Evolutionary conservation across 2,329 filamentous ascomycete species (phyloP).

Genomic region (Aspergillus calidoustus): DNA sequence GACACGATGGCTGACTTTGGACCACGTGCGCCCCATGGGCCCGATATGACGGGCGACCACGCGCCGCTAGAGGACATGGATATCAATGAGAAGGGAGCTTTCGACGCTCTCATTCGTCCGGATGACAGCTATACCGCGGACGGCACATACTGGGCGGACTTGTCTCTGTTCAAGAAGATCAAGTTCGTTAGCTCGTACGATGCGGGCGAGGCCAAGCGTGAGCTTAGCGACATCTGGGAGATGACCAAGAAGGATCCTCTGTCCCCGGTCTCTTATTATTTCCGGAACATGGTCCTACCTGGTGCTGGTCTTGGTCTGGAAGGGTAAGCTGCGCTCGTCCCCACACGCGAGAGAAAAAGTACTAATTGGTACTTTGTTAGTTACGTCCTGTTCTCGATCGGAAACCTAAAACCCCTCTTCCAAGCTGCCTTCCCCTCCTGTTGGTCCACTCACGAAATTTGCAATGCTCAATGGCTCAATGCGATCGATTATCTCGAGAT

Average conservation of each 20-base stretch:
- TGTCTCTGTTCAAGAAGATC: slow-evolving; percentile 71
- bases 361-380: slow-evolving; percentile 44
- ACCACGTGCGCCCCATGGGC: slow-evolving; percentile 52
- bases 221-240: slow-evolving; percentile 68
- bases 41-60: slow-evolving; percentile 52
- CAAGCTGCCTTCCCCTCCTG: slow-evolving; percentile 74
- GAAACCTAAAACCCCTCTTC: slow-evolving; percentile 86
- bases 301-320: slow-evolving; percentile 91
- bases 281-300: slow-evolving; percentile 87
- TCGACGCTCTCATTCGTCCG: slow-evolving; percentile 80
- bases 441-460: slow-evolving; percentile 71
- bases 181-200: slow-evolving; percentile 78
- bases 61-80: slow-evolving; percentile 57
- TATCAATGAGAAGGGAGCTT: slow-evolving; percentile 64
- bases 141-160: slow-evolving; percentile 91
- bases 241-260: slow-evolving; percentile 90
- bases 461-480: slow-evolving; percentile 78
- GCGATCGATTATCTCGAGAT: slow-evolving; percentile 92
- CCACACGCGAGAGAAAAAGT: neutral
- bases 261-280: slow-evolving; percentile 82
- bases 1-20: slow-evolving; percentile 44
- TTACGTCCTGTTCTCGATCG: slow-evolving; percentile 96
- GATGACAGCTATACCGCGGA: slow-evolving; percentile 84
- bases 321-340: slow-evolving; percentile 55
- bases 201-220: slow-evolving; percentile 68